Evolutionary conservation across 2,329 filamentous ascomycete genomes (phyloP), one percentile per base, ranked within the genome.

Genomic region (Claviceps sp.): DNA sequence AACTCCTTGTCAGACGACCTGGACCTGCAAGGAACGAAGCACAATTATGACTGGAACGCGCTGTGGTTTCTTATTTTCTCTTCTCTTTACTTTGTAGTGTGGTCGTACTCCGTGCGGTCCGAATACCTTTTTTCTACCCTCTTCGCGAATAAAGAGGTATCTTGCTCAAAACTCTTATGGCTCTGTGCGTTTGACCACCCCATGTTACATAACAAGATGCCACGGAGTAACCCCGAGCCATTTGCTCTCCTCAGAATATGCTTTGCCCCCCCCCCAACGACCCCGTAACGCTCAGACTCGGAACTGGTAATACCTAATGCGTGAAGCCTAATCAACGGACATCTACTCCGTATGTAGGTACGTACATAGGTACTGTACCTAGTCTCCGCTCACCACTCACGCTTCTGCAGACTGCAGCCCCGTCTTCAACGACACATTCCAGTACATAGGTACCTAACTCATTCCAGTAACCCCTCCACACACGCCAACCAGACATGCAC

Each of bases 61-160:
- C 22, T 20, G 30, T n/a, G 41, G 20, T 42, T 42, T 42, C 20
- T 42, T 43, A 24, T 24, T 26, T 16, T 44, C 16, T 43, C 11
- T 43, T 43, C 41, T 22, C 22, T 14, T 26, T 44, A 3, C 13
- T 42, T 42, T 11, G 42, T 44, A 24, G 13, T 26, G 14, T 8
- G 13, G 22, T 34, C 30, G 30, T 11, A 34, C 9, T 34, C 30
- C 30, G 30, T 34, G 30, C 30, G 30, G 3, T 34, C 30, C 9
- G 3, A 34, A 34, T 24, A 43, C 20, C 18, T 43, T 22, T 22
- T 50, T 37, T 14, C 41, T 20, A 30, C 5, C 4, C 11, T 37
- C 18, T 50, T 51, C 34, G 38, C 26, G 30, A 48, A 55, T 50
- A 55, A 47, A 55, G 48, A 48, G 34, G 20, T 55, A 16, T 45